Evolutionary conservation across 805 yeast species (phyloP), one percentile per base, ranked within the genome.

Genomic region (Lipomyces orientalis): DNA sequence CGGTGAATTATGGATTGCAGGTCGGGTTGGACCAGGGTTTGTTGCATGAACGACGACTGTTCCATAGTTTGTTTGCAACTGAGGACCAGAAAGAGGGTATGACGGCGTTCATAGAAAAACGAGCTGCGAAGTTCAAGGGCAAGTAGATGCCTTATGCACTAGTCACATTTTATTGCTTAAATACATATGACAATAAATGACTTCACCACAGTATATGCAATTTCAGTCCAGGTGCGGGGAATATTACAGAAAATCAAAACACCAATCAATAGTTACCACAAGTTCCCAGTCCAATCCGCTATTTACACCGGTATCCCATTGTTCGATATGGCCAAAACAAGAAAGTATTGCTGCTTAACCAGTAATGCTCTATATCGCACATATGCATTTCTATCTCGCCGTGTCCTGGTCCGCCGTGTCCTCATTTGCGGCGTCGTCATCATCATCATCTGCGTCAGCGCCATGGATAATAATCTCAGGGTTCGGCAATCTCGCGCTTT

Each of bases 31-130:
- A 75, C 14, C 73, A 77, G 12, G 87, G 87, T 0, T 71, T 83
- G 54, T 73, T 76, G 60, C 78, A 74, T 67, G 87, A 84, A 74
- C 80, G 85, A 60, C 71, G 75, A n/a, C 73, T 81, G 46, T 84
- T 84, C 80, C 82, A 84, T 72, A 74, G 79, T 1, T 73, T 84
- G 60, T 84, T 83, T 67, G 85, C 84, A n/a, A 75, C 81, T 25
- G 64, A 67, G 46, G 87, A 84, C 69, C 86, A 83, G 71, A 76
- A 74, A 69, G 86, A 83, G 73, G 87, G 87, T 10, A 83, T 84
- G 86, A 64, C 76, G 51, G 86, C 86, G 12, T 84, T 84, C 73
- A 77, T 80, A n/a, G 84, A 81, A 64, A 73, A 73, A 61, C 68
- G 75, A 22, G 57, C 58, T 43, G 68, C 75, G 2, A 55, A 64